Evolutionary conservation across 2,329 filamentous ascomycete species (phyloP).

Genomic region (Trichoderma lentiforme): DNA sequence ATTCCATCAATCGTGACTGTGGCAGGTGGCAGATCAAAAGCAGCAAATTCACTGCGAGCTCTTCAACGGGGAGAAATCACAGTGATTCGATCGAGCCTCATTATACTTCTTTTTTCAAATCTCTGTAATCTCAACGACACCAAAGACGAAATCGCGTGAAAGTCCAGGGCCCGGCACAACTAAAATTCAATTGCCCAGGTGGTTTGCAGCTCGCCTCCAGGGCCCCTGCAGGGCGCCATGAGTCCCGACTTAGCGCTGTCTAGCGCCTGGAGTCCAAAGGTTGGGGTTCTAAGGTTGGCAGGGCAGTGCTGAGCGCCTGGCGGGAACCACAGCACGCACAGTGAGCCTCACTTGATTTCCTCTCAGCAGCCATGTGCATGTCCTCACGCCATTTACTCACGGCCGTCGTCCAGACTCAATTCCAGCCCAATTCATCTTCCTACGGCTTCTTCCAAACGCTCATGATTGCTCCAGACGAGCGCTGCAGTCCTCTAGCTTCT

Average conservation of each 20-base stretch:
- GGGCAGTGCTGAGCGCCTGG: conserved; percentile 1
- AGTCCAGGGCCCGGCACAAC: not conserved
- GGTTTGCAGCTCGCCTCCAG: not conserved
- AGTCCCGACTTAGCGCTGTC: not conserved
- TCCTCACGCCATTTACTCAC: conserved; percentile 13
- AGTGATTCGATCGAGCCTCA: not conserved
- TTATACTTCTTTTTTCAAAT: not conserved
- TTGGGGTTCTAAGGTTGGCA: not conserved
- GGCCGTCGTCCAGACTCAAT: not conserved
- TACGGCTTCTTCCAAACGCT: not conserved
- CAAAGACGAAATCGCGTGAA: not conserved
- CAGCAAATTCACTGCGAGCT: not conserved
- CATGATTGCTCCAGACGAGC: not conserved
- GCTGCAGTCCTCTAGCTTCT: not conserved
- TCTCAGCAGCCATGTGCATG: not conserved
- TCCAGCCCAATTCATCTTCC: conserved; percentile 1
- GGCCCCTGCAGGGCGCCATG: not conserved
- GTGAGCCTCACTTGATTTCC: not conserved
- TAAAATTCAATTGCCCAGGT: not conserved
- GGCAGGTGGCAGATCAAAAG: not conserved
- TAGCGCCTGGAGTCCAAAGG: not conserved
- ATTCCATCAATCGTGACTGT: not conserved
- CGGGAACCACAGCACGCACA: not conserved
- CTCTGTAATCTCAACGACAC: not conserved
- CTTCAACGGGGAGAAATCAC: not conserved